A percentile compares a stretch with the other conserved stretches of the same genome.
Conservation (phyloP, 371 early-diverging fungal species). For the Blakeslea trispora region DNA sequence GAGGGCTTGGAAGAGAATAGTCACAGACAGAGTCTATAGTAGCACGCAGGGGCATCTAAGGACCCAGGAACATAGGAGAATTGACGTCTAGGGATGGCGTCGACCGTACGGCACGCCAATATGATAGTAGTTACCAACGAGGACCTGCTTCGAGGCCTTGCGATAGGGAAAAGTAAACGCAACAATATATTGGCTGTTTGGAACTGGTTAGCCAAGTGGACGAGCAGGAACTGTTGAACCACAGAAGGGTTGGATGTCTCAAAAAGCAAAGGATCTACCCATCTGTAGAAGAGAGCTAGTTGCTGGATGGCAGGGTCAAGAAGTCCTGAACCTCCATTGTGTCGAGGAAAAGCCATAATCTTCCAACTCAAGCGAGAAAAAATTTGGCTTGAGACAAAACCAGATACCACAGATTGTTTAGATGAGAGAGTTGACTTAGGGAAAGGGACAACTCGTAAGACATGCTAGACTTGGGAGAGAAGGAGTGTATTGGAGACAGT, state of each 20-base stretch:
- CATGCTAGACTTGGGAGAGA: slow-evolving; percentile 22
- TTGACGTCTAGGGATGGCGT: background rate
- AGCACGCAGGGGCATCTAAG: background rate
- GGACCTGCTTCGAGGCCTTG: background rate
- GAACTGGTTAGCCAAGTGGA: background rate
- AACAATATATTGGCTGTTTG: background rate
- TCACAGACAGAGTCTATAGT: background rate
- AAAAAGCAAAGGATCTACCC: slow-evolving; percentile 6
- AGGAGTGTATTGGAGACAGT: slow-evolving; percentile 18
- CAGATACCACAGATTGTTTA: background rate
- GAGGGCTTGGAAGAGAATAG: background rate
- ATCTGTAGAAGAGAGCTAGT: slow-evolving; percentile 3
- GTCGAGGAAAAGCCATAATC: background rate
- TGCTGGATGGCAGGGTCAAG: slow-evolving; percentile 9
- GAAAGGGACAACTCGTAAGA: slow-evolving; percentile 8
- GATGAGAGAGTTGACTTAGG: background rate
- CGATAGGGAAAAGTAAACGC: background rate
- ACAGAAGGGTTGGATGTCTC: too few species aligned
- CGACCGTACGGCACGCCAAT: background rate
- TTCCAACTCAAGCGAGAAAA: slow-evolving; percentile 3
- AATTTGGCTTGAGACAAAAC: background rate
- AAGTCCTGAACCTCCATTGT: background rate
- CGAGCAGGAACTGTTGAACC: background rate
- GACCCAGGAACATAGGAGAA: background rate
- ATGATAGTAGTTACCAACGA: background rate